Base-by-base conservation (phyloP, 2,329 filamentous ascomycete genomes). In the Trichoderma pleuroti region DNA sequence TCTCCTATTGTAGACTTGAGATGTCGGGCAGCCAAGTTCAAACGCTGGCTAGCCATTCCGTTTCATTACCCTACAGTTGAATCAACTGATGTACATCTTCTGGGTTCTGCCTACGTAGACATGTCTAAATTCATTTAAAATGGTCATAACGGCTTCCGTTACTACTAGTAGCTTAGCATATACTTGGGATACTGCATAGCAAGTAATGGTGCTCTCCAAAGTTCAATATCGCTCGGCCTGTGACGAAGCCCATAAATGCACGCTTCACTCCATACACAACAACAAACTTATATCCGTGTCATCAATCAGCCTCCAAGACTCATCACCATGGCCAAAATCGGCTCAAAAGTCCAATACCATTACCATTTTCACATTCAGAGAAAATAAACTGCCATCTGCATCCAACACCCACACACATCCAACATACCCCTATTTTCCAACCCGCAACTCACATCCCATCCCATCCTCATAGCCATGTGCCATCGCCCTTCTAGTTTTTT, bases 71-170 rank as follows among this genome's bases (percentile, higher is more conserved):
- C 46, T 49, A 5, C 24, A 49, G 12, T 49, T n/a, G 10, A 24
- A 2, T 49, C 12, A 0, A 21, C 18, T 21, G 4, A 21, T 4
- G 11, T 10, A 5, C 4, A 49, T 49, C 21, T 4, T 52, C 46
- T 52, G 14, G 3, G 24, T 24, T 24, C 3, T 8, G 24, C 8
- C 0, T 24, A 21, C 0, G 2, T 12, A 2, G n/a, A n/a, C n/a
- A 21, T n/a, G n/a, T 24, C 11, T 24, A 4, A 7, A 24, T 14
- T 0, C 1, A 52, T 24, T 52, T 3, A 52, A 52, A 24, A 52
- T 52, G 11, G 11, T 24, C 46, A 24, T 21, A 14, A 6, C 7
- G 5, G 3, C 42, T 21, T 24, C 14, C 1, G 12, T 21, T 14
- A 21, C 4, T 10, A 46, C 16, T 42, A 14, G 2, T 21, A 21